Evolutionary conservation across 163 green algal genomes (phyloP), one percentile per base, ranked within the genome.

Genomic region (Trebouxia gelatinosa): DNA sequence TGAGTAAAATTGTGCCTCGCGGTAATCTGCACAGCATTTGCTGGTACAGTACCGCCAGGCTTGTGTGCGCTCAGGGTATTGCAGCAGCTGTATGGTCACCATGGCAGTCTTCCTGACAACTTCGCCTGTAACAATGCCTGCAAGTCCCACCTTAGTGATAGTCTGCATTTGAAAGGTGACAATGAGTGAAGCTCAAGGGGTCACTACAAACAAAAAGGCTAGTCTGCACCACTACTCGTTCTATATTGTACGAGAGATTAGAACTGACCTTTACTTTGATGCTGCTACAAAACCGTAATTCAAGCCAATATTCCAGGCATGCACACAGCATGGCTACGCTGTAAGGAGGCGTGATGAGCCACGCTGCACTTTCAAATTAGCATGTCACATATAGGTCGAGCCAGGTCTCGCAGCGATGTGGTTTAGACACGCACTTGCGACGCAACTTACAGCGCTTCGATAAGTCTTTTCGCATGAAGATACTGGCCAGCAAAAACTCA

Each of bases 1-100:
- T 96, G 92, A 0, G 92, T 97, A 80, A 97, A 97, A 70, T 89
- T 91, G 5, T 43, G 32, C 26, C 74, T 26, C 0, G 91, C 92
- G 0, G 89, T 93, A 2, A 94, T 23, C 90, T 94, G 83, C 48
- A 59, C 17, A 48, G 39, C 34, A 26, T 23, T 28, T 19, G 48
- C 48, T 28, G 19, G 23, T 28, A 29, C 2, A 59, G 48, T 59
- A 23, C 48, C 23, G 48, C 48, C 48, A 19, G 23, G 2, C 48
- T 23, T 59, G 19, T 59, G 48, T 19, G 26, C 48, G 23, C 3
- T 28, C 2, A 2, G 26, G 26, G 26, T 59, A 1, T 28, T 59
- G 48, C 48, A 59, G 48, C 48, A 19, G 31, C 7, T 17, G 9
- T 54, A 13, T 54, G 43, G 83, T 66, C 65, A 95, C 87, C 84